Base-by-base conservation (phyloP, 352 stramenopile species). In the Pythium dissimile region DNA sequence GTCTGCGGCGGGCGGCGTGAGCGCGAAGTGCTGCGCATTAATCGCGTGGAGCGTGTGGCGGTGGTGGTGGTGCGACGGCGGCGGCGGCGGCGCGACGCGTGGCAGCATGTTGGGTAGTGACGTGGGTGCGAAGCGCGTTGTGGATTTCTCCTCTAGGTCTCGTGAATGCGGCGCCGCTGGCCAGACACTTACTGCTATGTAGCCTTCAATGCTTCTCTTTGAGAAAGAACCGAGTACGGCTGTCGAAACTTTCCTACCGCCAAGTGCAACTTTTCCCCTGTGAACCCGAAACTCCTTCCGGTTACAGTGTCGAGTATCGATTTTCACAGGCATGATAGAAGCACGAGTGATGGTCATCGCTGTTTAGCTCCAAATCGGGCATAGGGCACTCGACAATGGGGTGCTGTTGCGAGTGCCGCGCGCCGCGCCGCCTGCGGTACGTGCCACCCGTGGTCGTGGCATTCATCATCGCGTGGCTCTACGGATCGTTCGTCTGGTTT, bases 321-420 rank as follows among this genome's bases (percentile, higher is more conserved):
- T 1, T 59, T 18, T 55, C 28, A 55, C 5, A 62, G 60, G 53
- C n/a, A n/a, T 55, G 10, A 60, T 26, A 0, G 15, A 3, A n/a
- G 4, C 18, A 15, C 51, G 61, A 68, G 61, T 68, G 61, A 61
- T 60, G 61, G 61, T 68, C 23, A 10, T 11, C 1, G 12, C 13
- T 26, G 18, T 24, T 26, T n/a, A n/a, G n/a, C n/a, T n/a, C n/a
- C n/a, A n/a, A n/a, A n/a, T n/a, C n/a, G n/a, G n/a, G 43, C 26
- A 7, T 16, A 21, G n/a, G 31, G 31, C 20, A 11, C 27, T 35
- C 24, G 13, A 42, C 20, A 13, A 84, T 84, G 72, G 77, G 73
- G 21, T 90, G 79, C 52, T 92, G 79, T 45, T 92, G 82, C 54
- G 72, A 84, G 48, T 88, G 71, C 67, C 66, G 70, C 11, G 66